Conservation (phyloP, 169 alveolate species). For the Cryptosporidium ubiquitum region DNA sequence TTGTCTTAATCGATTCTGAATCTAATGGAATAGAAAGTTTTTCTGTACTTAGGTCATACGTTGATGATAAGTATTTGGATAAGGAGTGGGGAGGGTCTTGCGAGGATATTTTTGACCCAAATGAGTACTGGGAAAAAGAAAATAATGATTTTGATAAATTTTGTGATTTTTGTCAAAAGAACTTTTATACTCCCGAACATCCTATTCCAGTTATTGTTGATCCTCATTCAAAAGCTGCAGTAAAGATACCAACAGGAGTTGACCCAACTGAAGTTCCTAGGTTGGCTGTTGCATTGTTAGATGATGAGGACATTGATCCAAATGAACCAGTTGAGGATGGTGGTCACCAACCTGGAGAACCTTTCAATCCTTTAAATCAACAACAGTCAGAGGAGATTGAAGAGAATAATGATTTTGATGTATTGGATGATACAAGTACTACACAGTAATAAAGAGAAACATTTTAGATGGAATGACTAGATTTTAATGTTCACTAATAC, state of each 20-base stretch:
- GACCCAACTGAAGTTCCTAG: conserved; percentile 7
- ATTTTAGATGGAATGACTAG: not conserved
- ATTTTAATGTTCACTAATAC: no score
- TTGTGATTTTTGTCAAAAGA: conserved; percentile 59
- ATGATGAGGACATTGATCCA: conserved; percentile 71
- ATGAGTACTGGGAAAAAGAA: conserved; percentile 63
- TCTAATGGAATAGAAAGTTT: conserved; percentile 51
- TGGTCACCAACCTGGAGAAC: conserved; percentile 73
- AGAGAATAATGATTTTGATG: conserved; percentile 62
- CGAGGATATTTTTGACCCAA: conserved; percentile 55
- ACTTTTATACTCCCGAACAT: conserved; percentile 36
- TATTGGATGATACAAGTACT: conserved; percentile 34
- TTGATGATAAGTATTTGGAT: conserved; percentile 34
- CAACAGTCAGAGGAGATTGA: conserved; percentile 68
- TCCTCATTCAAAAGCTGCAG: not conserved
- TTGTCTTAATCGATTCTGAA: conserved; percentile 66
- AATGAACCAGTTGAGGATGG: conserved; percentile 72
- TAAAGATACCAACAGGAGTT: not conserved
- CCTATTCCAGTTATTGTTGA: conserved; percentile 57
- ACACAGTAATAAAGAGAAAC: not conserved
- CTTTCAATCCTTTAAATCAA: conserved; percentile 8
- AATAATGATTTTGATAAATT: conserved; percentile 32
- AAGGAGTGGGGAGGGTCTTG: conserved; percentile 72
- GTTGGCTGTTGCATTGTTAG: conserved; percentile 53
- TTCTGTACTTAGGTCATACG: not conserved